Evolutionary conservation across 108 stramenopile genomes (phyloP).

Genomic region (Pseudonitzschia multiseries): DNA sequence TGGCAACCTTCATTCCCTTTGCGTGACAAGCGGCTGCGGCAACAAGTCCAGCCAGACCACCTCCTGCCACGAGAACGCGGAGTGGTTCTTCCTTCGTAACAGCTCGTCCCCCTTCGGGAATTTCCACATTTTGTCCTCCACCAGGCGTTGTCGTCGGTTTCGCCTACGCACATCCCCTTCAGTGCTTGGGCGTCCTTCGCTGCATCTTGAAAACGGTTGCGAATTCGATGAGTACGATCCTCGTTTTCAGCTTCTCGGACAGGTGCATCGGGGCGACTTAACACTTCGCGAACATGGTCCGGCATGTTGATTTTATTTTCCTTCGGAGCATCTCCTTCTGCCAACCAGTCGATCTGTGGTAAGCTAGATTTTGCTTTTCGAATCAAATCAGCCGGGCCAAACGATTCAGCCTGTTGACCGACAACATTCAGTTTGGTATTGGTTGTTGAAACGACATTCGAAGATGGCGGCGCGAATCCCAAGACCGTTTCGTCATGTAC

Average conservation of each 20-base stretch:
- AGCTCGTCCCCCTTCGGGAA: conserved; percentile 55
- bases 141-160: conserved; percentile 64
- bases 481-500: not conserved
- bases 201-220: conserved; percentile 60
- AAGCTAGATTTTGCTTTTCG: conserved; percentile 55
- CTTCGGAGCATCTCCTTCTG: conserved; percentile 48
- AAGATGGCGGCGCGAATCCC: conserved; percentile 8
- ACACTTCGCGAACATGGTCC: conserved; percentile 51
- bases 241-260: conserved; percentile 61
- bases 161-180: conserved; percentile 53
- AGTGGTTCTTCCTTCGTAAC: conserved; percentile 77
- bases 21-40: conserved; percentile 87
- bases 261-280: conserved; percentile 59
- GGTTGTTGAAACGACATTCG: not conserved
- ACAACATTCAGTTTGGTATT: conserved; percentile 31
- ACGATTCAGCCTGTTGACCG: conserved; percentile 67
- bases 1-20: conserved; percentile 89
- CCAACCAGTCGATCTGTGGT: conserved; percentile 70
- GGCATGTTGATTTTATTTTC: conserved; percentile 76
- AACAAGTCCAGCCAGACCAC: conserved; percentile 87
- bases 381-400: conserved; percentile 58
- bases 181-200: conserved; percentile 67
- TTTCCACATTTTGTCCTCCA: conserved; percentile 50
- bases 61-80: conserved; percentile 79
- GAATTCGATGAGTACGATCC: conserved; percentile 65